Conservation (phyloP, 2,329 filamentous ascomycete genomes). For the Alternaria dauci region DNA sequence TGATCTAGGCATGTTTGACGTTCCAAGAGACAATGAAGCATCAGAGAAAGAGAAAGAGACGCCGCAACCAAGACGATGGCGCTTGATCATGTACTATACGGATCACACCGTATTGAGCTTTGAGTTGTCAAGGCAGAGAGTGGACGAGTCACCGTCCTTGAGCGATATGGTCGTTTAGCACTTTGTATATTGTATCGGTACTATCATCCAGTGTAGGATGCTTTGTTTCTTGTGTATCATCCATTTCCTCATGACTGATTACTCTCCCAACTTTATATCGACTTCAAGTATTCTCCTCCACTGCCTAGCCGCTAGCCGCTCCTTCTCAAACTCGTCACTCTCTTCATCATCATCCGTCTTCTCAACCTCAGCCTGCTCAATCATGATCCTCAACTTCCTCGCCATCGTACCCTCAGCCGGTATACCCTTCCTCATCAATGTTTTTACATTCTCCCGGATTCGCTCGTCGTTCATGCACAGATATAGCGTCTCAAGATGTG, state of each 20-base stretch:
- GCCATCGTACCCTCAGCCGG: background rate
- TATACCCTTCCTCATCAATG: background rate
- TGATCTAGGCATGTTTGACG: conserved; percentile 12
- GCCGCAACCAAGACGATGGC: conserved; percentile 59
- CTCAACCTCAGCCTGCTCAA: conserved; percentile 16
- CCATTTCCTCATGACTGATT: background rate
- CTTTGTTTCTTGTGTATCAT: background rate
- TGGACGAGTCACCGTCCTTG: conserved; percentile 18
- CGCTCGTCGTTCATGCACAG: conserved; percentile 21
- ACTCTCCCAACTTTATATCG: conserved; percentile 11
- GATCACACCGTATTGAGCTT: conserved; percentile 76
- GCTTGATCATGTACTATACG: conserved; percentile 75
- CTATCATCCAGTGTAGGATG: background rate
- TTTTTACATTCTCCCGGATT: background rate
- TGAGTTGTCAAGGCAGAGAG: conserved; percentile 60
- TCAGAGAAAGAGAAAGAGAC: background rate
- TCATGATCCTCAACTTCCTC: background rate
- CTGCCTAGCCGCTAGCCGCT: background rate
- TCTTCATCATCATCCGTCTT: conserved; percentile 24
- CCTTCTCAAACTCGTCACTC: background rate
- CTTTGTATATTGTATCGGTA: background rate
- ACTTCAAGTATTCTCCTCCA: conserved; percentile 19
- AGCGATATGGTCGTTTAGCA: conserved; percentile 36
- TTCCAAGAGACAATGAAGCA: background rate
- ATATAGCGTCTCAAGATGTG: conserved; percentile 17